phyloP scores from a whole-genome alignment of 768 basidiomycete species.

The Grammothele lineata region DNA sequence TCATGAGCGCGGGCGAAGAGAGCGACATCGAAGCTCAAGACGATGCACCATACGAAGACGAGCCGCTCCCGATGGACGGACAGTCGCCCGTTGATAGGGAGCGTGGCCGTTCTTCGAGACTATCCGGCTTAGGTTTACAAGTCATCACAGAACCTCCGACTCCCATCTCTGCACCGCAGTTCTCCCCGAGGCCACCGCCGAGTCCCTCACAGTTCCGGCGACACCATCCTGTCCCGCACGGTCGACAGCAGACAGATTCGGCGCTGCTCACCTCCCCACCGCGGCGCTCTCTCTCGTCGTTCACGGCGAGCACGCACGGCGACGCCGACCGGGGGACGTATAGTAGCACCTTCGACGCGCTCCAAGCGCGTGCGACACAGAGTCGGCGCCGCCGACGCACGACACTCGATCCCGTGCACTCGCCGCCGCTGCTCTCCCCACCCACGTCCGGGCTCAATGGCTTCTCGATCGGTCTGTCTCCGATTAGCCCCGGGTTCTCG shows the following conservation, averaged over 20 bases:
- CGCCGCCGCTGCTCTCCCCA: constrained; percentile 17
- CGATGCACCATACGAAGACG: constrained; percentile 22
- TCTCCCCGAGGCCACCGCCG: constrained; percentile 6
- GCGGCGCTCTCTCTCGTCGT: constrained; percentile 12
- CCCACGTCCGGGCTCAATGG: constrained; percentile 33
- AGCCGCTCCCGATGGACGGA: constrained; percentile 24
- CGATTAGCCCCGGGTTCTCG: constrained; percentile 75
- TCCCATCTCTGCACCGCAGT: constrained; percentile 8
- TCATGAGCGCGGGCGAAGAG: constrained; percentile 13
- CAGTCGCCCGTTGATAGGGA: neutral
- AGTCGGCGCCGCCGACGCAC: too few relatives aligned
- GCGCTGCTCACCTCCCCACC: constrained; percentile 11
- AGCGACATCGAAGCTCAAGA: constrained; percentile 21
- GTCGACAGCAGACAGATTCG: constrained; percentile 19
- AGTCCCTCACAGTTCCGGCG: neutral
- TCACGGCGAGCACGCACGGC: constrained; percentile 10
- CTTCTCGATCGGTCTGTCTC: constrained; percentile 73
- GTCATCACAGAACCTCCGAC: constrained; percentile 14
- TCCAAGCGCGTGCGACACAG: too few relatives aligned
- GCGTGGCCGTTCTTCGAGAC: constrained; percentile 3
- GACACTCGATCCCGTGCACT: too few relatives aligned
- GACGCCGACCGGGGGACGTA: too few relatives aligned
- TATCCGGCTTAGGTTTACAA: constrained; percentile 7
- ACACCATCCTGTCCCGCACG: neutral
- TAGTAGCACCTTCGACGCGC: too few relatives aligned